Evolutionary conservation across 371 early-diverging fungal genomes (phyloP).

Genomic region (Choanephora cucurbitarum): DNA sequence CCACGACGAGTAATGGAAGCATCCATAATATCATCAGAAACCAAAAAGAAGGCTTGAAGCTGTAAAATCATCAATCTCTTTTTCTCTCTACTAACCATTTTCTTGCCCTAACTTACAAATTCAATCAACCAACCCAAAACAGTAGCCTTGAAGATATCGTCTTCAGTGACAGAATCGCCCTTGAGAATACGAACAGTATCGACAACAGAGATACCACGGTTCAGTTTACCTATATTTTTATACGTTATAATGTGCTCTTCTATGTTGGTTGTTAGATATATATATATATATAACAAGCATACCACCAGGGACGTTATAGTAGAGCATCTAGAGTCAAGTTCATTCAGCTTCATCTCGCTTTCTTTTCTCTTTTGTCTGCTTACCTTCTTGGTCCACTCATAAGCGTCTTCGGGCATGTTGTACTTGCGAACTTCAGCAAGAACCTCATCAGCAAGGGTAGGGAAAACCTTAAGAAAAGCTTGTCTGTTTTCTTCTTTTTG

Average conservation of each 20-base stretch:
- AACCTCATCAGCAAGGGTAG: slow-evolving; percentile 61
- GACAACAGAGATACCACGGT: slow-evolving; percentile 94
- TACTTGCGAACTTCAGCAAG: slow-evolving; percentile 64
- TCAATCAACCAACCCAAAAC: slow-evolving; percentile 96
- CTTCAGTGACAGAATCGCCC: slow-evolving; percentile 68
- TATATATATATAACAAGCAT: too few species aligned
- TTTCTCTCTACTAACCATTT: not conserved
- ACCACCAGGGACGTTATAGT: not conserved
- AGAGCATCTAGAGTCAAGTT: not conserved
- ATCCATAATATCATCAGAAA: slow-evolving; percentile 99
- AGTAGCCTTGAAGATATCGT: slow-evolving; percentile 85
- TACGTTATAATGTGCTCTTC: not conserved
- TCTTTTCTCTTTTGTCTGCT: not conserved
- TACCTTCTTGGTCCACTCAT: slow-evolving; percentile 68
- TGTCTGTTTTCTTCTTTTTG: slow-evolving; percentile 58
- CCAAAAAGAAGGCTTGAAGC: slow-evolving; percentile 97
- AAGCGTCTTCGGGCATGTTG: slow-evolving; percentile 75
- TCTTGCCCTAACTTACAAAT: slow-evolving; percentile 61
- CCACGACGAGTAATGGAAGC: slow-evolving; percentile 92
- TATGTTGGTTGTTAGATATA: not conserved
- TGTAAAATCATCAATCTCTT: slow-evolving; percentile 25
- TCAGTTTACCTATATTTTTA: slow-evolving; percentile 83
- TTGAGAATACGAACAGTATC: slow-evolving; percentile 83
- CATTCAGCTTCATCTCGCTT: not conserved
- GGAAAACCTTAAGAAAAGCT: slow-evolving; percentile 62